phyloP scores from a whole-genome alignment of 106 monocot species.

The Dioscorea dumetorum region DNA sequence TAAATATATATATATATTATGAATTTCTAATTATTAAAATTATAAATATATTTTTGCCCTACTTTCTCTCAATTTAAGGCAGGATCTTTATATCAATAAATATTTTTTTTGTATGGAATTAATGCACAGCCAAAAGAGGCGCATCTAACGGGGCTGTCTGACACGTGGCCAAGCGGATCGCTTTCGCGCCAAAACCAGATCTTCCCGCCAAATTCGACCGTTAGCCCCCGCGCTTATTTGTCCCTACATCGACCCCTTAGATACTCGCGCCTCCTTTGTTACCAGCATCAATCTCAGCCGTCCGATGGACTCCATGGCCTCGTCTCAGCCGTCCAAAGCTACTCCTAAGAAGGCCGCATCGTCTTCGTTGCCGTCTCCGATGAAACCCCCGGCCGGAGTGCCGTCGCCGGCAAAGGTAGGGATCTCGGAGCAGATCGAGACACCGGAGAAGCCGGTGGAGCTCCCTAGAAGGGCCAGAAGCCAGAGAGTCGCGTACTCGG shows the following conservation, averaged over 20 bases:
- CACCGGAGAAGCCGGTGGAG: slow-evolving; percentile 4
- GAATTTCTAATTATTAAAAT: no score
- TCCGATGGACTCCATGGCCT: neutral
- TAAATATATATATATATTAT: no score
- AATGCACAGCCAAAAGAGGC: no score
- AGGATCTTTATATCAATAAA: neutral
- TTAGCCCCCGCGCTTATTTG: neutral
- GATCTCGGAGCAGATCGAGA: slow-evolving; percentile 2
- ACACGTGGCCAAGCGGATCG: neutral
- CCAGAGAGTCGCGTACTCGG: slow-evolving; percentile 1
- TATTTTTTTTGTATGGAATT: no score
- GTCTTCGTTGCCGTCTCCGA: neutral
- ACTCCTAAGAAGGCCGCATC: neutral
- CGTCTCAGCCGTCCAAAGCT: neutral
- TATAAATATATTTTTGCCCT: neutral
- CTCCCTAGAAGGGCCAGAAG: neutral
- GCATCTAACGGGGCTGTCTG: no score
- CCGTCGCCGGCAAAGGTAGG: neutral
- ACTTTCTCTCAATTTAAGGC: neutral
- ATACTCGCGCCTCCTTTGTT: neutral
- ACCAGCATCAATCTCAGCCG: neutral
- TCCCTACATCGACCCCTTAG: no score
- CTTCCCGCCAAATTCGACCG: slow-evolving; percentile 7
- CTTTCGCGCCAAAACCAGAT: neutral
- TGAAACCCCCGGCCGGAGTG: neutral